Base-by-base conservation (phyloP, 371 early-diverging fungal genomes). In the Fennellomyces sp. region DNA sequence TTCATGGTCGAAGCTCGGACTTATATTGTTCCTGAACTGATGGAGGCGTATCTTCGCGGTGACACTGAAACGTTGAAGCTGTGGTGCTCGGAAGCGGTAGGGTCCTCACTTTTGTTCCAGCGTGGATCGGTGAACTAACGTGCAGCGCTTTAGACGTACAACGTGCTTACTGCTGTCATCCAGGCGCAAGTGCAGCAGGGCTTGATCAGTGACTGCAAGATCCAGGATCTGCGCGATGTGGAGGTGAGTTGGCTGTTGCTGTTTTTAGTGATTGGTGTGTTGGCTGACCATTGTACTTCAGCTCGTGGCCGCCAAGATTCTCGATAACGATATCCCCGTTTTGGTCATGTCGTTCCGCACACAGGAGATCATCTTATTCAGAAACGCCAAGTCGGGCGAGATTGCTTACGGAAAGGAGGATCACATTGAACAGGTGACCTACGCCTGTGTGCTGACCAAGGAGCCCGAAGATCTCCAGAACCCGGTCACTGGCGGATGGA, bases 1-100 rank as follows among this genome's bases (percentile, higher is more conserved):
- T 97, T 97, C 69, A 73, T 97, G 82, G 85, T 82, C 70, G 97
- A 97, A 63, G 89, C 89, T 35, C 89, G 95, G 58, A 90, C 90
- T 71, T 97, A 87, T 63, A 93, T 94, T 56, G 80, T 98, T 62
- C 98, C 99, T n/a, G 99, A 98, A 68, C 73, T 98, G 50, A 85
- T 97, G 79, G 99, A 98, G 64, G 96, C 97, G 2, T 96, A 94
- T 57, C 68, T 97, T 55, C 87, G 88, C 63, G 88, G 92, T 35
- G 97, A 98, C 65, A 77, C 82, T 3, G 90, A 83, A 39, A 88
- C 92, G 2, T 78, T 98, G 49, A 89, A 88, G 67, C 69, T 88
- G 54, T 98, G 97, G 97, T 95, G 95, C 75, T 93, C 93, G 25
- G 99, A 97, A 78, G 93, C 90, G 49, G 84, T 86, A 75, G 73